Base-by-base conservation (phyloP, 768 basidiomycete species). In the Thelephora aurantiotincta region DNA sequence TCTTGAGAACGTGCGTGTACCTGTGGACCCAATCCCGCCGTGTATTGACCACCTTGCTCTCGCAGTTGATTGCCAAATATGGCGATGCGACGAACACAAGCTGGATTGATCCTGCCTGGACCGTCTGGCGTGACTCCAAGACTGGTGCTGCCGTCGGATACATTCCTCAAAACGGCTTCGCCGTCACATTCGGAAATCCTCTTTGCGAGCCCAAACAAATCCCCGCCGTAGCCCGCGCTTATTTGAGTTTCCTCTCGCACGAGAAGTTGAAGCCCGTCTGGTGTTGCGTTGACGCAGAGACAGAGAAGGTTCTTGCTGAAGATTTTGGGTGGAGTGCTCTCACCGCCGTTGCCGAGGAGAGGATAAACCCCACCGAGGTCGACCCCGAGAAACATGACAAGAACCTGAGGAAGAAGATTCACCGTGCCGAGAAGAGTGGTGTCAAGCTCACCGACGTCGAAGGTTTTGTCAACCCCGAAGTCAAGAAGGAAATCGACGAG, bases 11-110 rank as follows among this genome's bases (percentile, higher is more conserved):
- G 62, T 63, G 36, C n/a, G 61, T 52, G n/a, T 44, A 38, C 23
- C 38, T 41, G 4, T 14, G 12, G 2, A 4, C 22, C 16, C 12
- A 2, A 4, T 22, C 2, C 14, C 4, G 38, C 5, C 6, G 35
- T 38, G 12, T 22, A 11, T 22, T 41, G 38, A 41, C 14, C 26
- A 30, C 26, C 9, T 41, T 14, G 11, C 22, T 41, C 14, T 36
- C 46, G 5, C 41, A 65, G 52, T 67, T 84, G 51, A 74, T 82
- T 42, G 80, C 79, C 3, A 65, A 69, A 45, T 75, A 83, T 52
- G 80, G 81, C 14, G 80, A 81, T 33, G 75, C 78, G 6, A 75
- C 75, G 46, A 73, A 80, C 36, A 85, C 80, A 0, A 74, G 80
- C 7, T 85, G 80, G 80, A 68, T 82, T 7, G 81, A 87, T 65